Evolutionary conservation across 23 red algal species (phyloP).

Genomic region (Gracilaria caudata): DNA sequence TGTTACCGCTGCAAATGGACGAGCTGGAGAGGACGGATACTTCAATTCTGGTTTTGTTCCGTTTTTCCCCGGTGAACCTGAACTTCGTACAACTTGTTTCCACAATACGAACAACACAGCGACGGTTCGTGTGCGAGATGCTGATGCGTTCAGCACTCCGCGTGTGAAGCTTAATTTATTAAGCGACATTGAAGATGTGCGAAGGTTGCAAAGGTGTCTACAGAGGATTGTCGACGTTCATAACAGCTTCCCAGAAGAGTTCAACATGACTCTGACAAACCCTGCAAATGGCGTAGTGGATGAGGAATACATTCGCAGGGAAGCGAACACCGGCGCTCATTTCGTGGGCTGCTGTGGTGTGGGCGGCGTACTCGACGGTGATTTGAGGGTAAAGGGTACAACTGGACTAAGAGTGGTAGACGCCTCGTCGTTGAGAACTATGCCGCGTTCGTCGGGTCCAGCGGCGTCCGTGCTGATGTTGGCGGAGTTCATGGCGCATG

Average conservation of each 20-base stretch:
- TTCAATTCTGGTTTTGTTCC: conserved; percentile 27
- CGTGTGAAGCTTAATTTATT: conserved; percentile 32
- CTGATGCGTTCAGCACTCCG: conserved; percentile 3
- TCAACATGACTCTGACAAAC: conserved; percentile 14
- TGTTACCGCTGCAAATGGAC: conserved; percentile 1
- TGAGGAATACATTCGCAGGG: conserved; percentile 39
- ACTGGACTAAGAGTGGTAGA: conserved; percentile 65
- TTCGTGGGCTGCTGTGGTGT: conserved; percentile 57
- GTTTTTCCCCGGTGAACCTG: conserved; percentile 12
- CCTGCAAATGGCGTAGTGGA: neutral
- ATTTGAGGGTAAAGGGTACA: conserved; percentile 51
- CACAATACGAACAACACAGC: conserved; percentile 1
- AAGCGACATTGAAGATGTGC: neutral
- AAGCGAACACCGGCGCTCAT: conserved; percentile 34
- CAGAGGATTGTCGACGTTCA: neutral
- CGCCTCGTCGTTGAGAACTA: conserved; percentile 36
- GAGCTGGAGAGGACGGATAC: conserved; percentile 22
- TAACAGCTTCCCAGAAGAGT: neutral
- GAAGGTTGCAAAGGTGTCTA: conserved; percentile 5
- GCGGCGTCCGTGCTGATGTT: conserved; percentile 57
- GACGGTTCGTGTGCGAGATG: neutral
- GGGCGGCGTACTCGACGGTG: conserved; percentile 32
- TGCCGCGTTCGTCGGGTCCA: conserved; percentile 68
- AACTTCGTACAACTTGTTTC: conserved; percentile 30
- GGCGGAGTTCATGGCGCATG: conserved; percentile 43